A percentile compares a stretch with the other conserved stretches of the same genome.
phyloP scores from a whole-genome alignment of 768 basidiomycete species.

The Cytidiella melzeri region DNA sequence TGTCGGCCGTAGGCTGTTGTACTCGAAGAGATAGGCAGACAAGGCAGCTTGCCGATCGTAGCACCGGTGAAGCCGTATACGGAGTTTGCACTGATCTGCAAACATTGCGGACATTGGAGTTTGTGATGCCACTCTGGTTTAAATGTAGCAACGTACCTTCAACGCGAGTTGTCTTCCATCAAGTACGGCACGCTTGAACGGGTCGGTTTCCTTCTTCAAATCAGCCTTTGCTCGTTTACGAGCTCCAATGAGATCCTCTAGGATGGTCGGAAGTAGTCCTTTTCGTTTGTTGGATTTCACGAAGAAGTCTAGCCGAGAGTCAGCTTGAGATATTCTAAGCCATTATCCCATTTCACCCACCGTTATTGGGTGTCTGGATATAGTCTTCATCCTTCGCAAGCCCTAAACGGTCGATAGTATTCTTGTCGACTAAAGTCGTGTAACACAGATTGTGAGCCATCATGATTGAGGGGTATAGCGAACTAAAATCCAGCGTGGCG shows the following conservation, averaged over 20 bases:
- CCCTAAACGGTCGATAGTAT: slow-evolving; percentile 67
- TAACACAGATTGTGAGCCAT: slow-evolving; percentile 99
- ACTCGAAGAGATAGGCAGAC: slow-evolving; percentile 92
- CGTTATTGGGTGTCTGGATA: slow-evolving; percentile 92
- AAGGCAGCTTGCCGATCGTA: slow-evolving; percentile 94
- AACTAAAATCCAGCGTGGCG: slow-evolving; percentile 97
- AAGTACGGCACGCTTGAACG: slow-evolving; percentile 93
- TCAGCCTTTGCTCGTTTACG: slow-evolving; percentile 95
- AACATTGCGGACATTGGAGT: neutral
- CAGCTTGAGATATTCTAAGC: too few species aligned
- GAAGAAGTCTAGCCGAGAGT: slow-evolving; percentile 69
- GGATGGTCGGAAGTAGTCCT: slow-evolving; percentile 83
- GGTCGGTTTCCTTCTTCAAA: slow-evolving; percentile 93
- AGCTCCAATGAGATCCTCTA: slow-evolving; percentile 90
- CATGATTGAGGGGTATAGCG: slow-evolving; percentile 99
- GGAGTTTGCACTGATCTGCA: slow-evolving; percentile 94
- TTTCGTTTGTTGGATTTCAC: slow-evolving; percentile 68
- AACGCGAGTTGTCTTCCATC: slow-evolving; percentile 96
- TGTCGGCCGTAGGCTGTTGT: slow-evolving; percentile 94
- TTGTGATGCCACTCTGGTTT: neutral
- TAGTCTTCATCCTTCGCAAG: slow-evolving; percentile 87
- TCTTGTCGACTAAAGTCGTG: slow-evolving; percentile 85
- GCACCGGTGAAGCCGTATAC: slow-evolving; percentile 99
- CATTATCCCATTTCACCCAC: slow-evolving; percentile 47
- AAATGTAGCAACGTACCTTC: slow-evolving; percentile 49